Evolutionary conservation across 2,329 filamentous ascomycete genomes (phyloP).

Genomic region (Cladosporium sp.): DNA sequence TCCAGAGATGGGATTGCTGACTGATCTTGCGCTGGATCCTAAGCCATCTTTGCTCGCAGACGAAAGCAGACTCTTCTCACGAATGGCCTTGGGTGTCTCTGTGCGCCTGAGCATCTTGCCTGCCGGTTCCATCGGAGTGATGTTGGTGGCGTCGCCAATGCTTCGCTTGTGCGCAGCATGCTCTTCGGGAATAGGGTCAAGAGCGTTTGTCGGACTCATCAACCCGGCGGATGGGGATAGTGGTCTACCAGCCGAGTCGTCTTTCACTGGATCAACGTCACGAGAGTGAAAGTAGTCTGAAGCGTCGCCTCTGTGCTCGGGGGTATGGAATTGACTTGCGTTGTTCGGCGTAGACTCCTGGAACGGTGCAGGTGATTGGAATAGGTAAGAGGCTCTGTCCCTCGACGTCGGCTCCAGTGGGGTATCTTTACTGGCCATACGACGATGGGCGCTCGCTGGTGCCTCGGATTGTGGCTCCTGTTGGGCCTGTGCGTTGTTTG

Average conservation of each 20-base stretch:
- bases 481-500: constrained; percentile 29
- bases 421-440: constrained; percentile 32
- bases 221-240: constrained; percentile 28
- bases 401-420: constrained; percentile 48
- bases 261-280: background rate
- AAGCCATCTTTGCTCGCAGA: constrained; percentile 13
- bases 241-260: background rate
- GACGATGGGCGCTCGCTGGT: constrained; percentile 23
- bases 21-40: constrained; percentile 21
- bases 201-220: constrained; percentile 36
- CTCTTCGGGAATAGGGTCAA: constrained; percentile 57
- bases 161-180: constrained; percentile 41
- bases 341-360: background rate
- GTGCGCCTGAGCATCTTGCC: constrained; percentile 45
- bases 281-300: constrained; percentile 24
- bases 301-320: constrained; percentile 12
- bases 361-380: constrained; percentile 44
- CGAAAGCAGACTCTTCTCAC: constrained; percentile 33
- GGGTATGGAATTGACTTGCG: constrained; percentile 2
- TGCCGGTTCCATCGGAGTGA: constrained; percentile 15
- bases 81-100: constrained; percentile 46
- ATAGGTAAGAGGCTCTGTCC: constrained; percentile 50
- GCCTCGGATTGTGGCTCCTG: constrained; percentile 20
- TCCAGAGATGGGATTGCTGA: constrained; percentile 37
- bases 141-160: constrained; percentile 38